Evolutionary conservation across 345 rosid genomes (phyloP).

Genomic region (Salix caprea): DNA sequence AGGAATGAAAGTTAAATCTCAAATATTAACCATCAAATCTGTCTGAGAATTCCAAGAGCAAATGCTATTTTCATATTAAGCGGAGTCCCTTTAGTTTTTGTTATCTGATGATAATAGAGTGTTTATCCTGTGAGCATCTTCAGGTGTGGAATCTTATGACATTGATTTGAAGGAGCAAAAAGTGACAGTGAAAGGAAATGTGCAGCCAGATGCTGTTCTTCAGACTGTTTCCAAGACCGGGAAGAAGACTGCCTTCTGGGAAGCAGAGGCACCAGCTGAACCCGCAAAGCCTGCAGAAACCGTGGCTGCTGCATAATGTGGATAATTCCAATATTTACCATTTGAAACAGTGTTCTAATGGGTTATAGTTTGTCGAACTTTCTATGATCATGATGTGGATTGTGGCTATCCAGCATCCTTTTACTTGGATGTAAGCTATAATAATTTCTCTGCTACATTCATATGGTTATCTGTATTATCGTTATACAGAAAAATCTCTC

Average conservation of each 20-base stretch:
- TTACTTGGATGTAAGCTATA: not conserved
- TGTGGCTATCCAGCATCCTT: not conserved
- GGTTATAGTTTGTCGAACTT: not conserved
- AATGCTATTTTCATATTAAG: not conserved
- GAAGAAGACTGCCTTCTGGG: slow-evolving; percentile 84
- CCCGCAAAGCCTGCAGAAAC: slow-evolving; percentile 15
- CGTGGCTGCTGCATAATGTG: slow-evolving; percentile 31
- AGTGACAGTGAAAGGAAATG: slow-evolving; percentile 80
- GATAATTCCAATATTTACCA: not conserved
- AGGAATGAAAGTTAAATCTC: not conserved
- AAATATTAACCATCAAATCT: not conserved
- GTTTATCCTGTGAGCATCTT: not conserved
- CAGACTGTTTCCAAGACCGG: slow-evolving; percentile 78
- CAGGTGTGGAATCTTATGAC: slow-evolving; percentile 80
- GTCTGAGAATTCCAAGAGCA: too few species aligned
- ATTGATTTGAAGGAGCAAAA: slow-evolving; percentile 73
- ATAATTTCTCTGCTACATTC: not conserved
- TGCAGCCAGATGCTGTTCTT: slow-evolving; percentile 71
- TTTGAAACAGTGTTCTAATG: not conserved
- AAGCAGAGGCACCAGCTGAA: slow-evolving; percentile 43
- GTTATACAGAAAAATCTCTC: not conserved
- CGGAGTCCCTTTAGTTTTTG: not conserved
- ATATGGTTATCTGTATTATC: not conserved
- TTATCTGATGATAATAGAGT: not conserved
- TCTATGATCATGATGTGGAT: not conserved